Percentiles rank a stretch among this genome's conserved stretches.
Conservation (phyloP, 192 early-diverging fungal genomes). For the Backusella tuberculispora region DNA sequence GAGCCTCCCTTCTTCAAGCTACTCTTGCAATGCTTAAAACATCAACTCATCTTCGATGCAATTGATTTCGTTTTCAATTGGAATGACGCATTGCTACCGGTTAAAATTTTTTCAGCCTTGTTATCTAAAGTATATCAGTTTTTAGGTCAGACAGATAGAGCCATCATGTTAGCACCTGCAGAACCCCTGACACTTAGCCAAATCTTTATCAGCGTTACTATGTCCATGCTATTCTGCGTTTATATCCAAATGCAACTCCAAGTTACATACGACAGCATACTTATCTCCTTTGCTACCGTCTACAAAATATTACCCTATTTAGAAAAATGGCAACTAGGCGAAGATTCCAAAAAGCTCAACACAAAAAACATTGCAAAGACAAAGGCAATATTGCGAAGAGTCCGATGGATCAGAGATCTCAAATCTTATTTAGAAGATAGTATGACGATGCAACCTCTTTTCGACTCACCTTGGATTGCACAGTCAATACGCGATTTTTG, state of each 20-base stretch:
- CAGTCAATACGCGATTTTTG: slow-evolving; percentile 22
- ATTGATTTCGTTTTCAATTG: neutral
- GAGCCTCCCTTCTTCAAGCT: neutral
- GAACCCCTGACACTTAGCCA: neutral
- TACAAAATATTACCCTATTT: slow-evolving; percentile 17
- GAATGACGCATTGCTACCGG: slow-evolving; percentile 6
- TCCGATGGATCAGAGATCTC: neutral
- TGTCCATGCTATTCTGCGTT: slow-evolving; percentile 23
- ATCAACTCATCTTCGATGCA: neutral
- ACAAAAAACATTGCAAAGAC: slow-evolving; percentile 7
- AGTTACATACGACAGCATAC: slow-evolving; percentile 13
- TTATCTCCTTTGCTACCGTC: neutral
- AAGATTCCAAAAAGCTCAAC: neutral
- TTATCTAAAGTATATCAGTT: neutral
- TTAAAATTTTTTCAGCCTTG: neutral
- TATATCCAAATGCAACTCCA: slow-evolving; percentile 28
- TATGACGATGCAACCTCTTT: slow-evolving; percentile 20
- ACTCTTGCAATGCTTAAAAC: neutral
- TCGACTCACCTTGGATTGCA: slow-evolving; percentile 21
- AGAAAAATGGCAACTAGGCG: slow-evolving; percentile 3
- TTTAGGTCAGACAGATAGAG: neutral
- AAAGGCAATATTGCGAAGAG: slow-evolving; percentile 1
- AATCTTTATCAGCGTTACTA: neutral
- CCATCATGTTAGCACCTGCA: neutral
- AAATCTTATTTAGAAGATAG: slow-evolving; percentile 20